A percentile compares a stretch with the other conserved stretches of the same genome.
Conservation (phyloP, 495 filamentous ascomycete genomes). For the Penicillium bialowiezense region DNA sequence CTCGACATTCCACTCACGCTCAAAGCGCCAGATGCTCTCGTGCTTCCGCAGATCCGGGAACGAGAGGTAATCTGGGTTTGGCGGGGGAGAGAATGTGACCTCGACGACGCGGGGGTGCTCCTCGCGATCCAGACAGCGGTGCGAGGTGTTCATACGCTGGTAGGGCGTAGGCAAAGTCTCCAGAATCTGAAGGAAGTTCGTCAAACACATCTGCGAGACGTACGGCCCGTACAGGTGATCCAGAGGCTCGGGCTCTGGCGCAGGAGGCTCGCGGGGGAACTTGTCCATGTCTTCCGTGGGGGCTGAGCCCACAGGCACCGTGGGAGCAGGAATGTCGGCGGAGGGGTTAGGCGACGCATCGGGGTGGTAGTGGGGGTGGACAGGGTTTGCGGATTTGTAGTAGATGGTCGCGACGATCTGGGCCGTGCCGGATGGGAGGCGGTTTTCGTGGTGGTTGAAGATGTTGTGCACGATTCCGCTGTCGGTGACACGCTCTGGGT, state of each 20-base stretch:
- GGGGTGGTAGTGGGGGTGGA: constrained; percentile 45
- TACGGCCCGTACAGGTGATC: constrained; percentile 76
- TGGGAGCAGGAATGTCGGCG: constrained; percentile 37
- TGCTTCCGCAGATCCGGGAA: constrained; percentile 70
- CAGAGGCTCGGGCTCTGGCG: constrained; percentile 60
- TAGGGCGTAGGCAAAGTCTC: constrained; percentile 63
- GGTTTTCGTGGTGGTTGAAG: constrained; percentile 37
- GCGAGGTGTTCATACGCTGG: constrained; percentile 59
- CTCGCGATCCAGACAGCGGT: constrained; percentile 65
- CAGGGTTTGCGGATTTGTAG: constrained; percentile 43
- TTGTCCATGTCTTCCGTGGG: constrained; percentile 66
- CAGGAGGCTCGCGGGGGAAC: constrained; percentile 69
- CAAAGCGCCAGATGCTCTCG: constrained; percentile 76
- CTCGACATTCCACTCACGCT: constrained; percentile 85
- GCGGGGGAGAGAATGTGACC: constrained; percentile 65
- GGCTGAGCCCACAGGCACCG: constrained; percentile 48
- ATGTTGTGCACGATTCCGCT: constrained; percentile 46
- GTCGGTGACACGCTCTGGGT: constrained; percentile 42
- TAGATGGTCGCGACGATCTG: constrained; percentile 47
- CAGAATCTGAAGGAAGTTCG: constrained; percentile 75
- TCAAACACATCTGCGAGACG: constrained; percentile 75
- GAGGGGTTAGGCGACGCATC: constrained; percentile 26
- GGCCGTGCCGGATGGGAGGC: constrained; percentile 35
- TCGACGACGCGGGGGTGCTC: constrained; percentile 65
- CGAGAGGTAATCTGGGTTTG: constrained; percentile 63